phyloP scores from a whole-genome alignment of 1,284 basidiomycete genomes.

The Cryptococcus depauperatus region DNA sequence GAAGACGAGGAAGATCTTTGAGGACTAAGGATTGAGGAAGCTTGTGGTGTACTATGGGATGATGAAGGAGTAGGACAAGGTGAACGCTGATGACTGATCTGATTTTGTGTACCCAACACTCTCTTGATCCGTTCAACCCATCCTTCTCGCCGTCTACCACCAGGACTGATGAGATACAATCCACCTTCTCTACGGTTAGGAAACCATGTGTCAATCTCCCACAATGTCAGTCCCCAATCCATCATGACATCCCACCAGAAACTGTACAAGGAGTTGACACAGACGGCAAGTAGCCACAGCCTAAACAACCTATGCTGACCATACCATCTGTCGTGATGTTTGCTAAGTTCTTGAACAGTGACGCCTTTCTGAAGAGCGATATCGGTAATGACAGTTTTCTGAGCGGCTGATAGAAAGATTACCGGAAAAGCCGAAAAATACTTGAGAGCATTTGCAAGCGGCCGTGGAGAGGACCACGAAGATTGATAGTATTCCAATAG shows the following conservation, averaged over 20 bases:
- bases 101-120: slow-evolving; percentile 3
- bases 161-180: slow-evolving; percentile 7
- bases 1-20: slow-evolving; percentile 8
- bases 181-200: slow-evolving; percentile 6
- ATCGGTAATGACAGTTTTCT: slow-evolving; percentile 59
- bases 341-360: slow-evolving; percentile 36
- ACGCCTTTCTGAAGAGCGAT: slow-evolving; percentile 51
- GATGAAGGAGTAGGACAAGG: slow-evolving; percentile 31
- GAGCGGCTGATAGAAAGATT: slow-evolving; percentile 83
- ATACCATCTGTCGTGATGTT: slow-evolving; percentile 55
- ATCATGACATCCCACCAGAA: slow-evolving; percentile 99
- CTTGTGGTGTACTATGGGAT: slow-evolving; percentile 2
- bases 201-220: slow-evolving; percentile 50
- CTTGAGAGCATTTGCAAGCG: slow-evolving; percentile 90
- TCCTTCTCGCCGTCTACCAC: slow-evolving; percentile 3
- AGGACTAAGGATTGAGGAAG: slow-evolving; percentile 2
- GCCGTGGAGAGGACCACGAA: slow-evolving; percentile 58
- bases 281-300: slow-evolving; percentile 77
- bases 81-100: slow-evolving; percentile 34
- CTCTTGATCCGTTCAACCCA: slow-evolving; percentile 6
- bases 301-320: slow-evolving; percentile 70
- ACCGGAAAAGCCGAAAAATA: slow-evolving; percentile 98
- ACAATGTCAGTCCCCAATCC: slow-evolving; percentile 87
- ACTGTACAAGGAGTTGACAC: slow-evolving; percentile 85
- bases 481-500: slow-evolving; percentile 72